Conservation (phyloP, 192 early-diverging fungal species). For the Coemansia sp. region DNA sequence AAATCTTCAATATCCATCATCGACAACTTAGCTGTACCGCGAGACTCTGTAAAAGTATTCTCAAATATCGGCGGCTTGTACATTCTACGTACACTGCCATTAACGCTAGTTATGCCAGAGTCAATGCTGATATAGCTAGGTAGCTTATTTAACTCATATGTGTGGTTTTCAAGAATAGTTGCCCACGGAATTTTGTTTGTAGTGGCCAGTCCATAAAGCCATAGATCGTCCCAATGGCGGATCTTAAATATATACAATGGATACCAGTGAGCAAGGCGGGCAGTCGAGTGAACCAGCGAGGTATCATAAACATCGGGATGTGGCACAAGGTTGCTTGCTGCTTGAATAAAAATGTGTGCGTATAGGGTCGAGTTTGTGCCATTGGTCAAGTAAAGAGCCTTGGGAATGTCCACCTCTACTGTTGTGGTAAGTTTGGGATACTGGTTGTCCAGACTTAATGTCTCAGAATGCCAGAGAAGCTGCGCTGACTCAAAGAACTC, state of each 20-base stretch:
- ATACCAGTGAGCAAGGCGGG: not conserved
- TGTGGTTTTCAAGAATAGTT: not conserved
- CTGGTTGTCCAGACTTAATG: not conserved
- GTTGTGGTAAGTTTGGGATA: not conserved
- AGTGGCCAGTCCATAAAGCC: not conserved
- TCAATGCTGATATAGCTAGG: not conserved
- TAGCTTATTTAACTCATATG: not conserved
- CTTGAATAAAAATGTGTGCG: slow-evolving; percentile 6
- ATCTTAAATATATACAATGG: not conserved
- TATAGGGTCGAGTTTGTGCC: not conserved
- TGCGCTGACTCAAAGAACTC: slow-evolving; percentile 8
- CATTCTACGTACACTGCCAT: not conserved
- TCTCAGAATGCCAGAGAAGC: slow-evolving; percentile 11
- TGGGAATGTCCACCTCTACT: not conserved
- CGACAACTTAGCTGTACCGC: not conserved
- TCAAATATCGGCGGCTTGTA: not conserved
- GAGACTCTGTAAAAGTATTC: not conserved
- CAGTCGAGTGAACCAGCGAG: not conserved
- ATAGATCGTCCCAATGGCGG: not conserved
- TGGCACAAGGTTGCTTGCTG: slow-evolving; percentile 2
- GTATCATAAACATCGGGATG: slow-evolving; percentile 5
- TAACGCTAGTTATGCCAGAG: not conserved
- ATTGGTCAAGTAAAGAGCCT: not conserved
- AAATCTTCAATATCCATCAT: not conserved
- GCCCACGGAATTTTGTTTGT: not conserved